phyloP scores from a whole-genome alignment of 2,329 filamentous ascomycete genomes.

The Xylariaceae sp. region DNA sequence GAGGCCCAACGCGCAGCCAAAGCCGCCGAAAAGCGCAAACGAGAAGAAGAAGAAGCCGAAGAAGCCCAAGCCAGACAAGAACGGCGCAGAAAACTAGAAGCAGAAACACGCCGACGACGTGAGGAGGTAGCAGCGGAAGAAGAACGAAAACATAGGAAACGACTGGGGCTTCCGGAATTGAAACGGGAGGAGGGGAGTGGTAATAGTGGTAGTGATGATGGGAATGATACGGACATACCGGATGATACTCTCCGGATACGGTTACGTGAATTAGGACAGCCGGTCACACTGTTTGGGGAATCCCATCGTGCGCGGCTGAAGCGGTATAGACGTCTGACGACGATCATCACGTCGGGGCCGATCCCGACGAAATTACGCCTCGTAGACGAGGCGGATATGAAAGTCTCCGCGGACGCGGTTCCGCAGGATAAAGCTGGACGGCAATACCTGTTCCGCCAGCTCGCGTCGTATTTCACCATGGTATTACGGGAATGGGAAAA shows the following conservation, averaged over 20 bases:
- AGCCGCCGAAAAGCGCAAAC: slow-evolving; percentile 73
- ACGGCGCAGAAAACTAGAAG: slow-evolving; percentile 73
- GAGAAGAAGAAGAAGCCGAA: slow-evolving; percentile 75
- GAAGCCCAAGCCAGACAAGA: slow-evolving; percentile 68
- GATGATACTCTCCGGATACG: slow-evolving; percentile 65
- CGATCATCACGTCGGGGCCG: slow-evolving; percentile 63
- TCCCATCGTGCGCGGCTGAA: slow-evolving; percentile 61
- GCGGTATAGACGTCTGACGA: slow-evolving; percentile 62
- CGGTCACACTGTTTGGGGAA: slow-evolving; percentile 75
- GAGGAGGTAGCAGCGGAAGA: slow-evolving; percentile 70
- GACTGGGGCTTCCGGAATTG: slow-evolving; percentile 71
- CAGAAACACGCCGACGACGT: slow-evolving; percentile 64
- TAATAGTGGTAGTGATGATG: slow-evolving; percentile 38
- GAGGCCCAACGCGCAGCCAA: slow-evolving; percentile 66
- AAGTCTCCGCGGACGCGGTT: slow-evolving; percentile 59
- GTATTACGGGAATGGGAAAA: slow-evolving; percentile 82
- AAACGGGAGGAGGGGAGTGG: slow-evolving; percentile 35
- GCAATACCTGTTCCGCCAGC: slow-evolving; percentile 73
- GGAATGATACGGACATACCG: slow-evolving; percentile 54
- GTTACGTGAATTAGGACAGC: slow-evolving; percentile 67
- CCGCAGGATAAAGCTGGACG: slow-evolving; percentile 59
- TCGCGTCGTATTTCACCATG: slow-evolving; percentile 95
- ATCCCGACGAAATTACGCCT: slow-evolving; percentile 80
- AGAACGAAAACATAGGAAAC: slow-evolving; percentile 65
- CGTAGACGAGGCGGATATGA: slow-evolving; percentile 84